These are phyloP conservation scores for Myriosclerotinia curreyana DNA, from an alignment of 2,329 filamentous ascomycete genomes.

Conservation along the genomic window DNA sequence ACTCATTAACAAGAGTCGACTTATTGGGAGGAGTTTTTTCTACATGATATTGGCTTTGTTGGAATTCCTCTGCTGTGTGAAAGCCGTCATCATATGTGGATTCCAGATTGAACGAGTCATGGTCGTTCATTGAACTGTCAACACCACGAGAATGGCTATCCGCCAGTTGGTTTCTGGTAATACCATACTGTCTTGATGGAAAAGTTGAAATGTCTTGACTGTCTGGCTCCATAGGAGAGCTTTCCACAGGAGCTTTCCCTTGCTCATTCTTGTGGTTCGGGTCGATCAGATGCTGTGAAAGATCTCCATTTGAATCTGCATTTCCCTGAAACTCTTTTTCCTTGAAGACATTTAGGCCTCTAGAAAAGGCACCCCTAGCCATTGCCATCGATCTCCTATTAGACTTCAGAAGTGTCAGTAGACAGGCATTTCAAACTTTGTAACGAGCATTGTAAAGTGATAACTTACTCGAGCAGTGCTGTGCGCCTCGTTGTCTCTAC, in stretches of 20 bases:
- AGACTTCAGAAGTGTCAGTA: slow-evolving; percentile 1
- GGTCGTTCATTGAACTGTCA: not conserved
- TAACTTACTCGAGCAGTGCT: slow-evolving; percentile 2
- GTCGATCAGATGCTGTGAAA: not conserved
- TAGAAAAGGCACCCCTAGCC: not conserved
- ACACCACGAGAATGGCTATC: not conserved
- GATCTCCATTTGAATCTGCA: not conserved
- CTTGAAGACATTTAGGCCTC: not conserved
- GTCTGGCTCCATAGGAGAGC: too few species aligned
- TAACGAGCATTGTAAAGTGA: not conserved
- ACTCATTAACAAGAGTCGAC: not conserved
- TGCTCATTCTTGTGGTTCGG: not conserved
- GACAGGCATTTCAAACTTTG: not conserved
- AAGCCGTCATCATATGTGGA: not conserved
- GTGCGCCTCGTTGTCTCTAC: not conserved
- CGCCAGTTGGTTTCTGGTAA: slow-evolving; percentile 1
- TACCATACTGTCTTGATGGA: too few species aligned
- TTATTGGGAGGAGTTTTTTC: not conserved
- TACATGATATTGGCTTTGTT: too few species aligned
- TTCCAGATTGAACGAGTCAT: slow-evolving; percentile 4
- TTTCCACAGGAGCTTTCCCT: fast-evolving
- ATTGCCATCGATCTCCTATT: not conserved
- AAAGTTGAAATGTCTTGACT: not conserved
- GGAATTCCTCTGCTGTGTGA: not conserved
- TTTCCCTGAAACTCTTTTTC: slow-evolving; percentile 6